A percentile compares a stretch with the other conserved stretches of the same genome.
phyloP scores from a whole-genome alignment of 805 yeast species.

The Candida silvatica region DNA sequence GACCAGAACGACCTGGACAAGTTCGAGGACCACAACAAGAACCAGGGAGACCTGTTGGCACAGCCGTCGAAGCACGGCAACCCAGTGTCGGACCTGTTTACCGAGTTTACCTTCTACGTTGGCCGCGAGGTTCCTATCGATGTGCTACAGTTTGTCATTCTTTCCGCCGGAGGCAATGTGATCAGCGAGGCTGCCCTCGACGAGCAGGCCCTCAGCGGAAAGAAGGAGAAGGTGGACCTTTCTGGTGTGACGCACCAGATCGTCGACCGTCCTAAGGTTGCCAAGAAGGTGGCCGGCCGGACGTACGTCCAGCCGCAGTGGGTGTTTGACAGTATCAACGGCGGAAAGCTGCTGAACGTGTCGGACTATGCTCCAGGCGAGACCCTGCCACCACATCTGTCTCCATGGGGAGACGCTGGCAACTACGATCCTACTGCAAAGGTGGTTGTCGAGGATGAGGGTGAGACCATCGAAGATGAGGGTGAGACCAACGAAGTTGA shows the following conservation, averaged over 20 bases:
- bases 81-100: conserved; percentile 57
- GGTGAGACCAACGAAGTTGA: conserved; percentile 36
- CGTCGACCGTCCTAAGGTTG: conserved; percentile 81
- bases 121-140: conserved; percentile 97
- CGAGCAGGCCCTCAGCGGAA: conserved; percentile 44
- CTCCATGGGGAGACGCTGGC: conserved; percentile 98
- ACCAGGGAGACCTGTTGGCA: conserved; percentile 56
- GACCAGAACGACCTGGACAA: conserved; percentile 54
- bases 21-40: conserved; percentile 56
- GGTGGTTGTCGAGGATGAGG: neutral
- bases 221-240: conserved; percentile 44
- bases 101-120: conserved; percentile 70
- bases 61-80: conserved; percentile 63
- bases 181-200: conserved; percentile 85
- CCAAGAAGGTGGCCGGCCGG: conserved; percentile 77
- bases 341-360: conserved; percentile 65
- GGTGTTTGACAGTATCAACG: conserved; percentile 89
- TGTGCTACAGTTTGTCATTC: conserved; percentile 76
- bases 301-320: conserved; percentile 97
- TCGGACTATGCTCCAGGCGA: conserved; percentile 90
- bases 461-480: conserved; percentile 19
- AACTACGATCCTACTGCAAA: conserved; percentile 76
- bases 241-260: conserved; percentile 84
- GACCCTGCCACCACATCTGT: conserved; percentile 88
- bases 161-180: conserved; percentile 79